Evolutionary conservation across 352 stramenopile species (phyloP).

Genomic region (Globisporangium paddicum): DNA sequence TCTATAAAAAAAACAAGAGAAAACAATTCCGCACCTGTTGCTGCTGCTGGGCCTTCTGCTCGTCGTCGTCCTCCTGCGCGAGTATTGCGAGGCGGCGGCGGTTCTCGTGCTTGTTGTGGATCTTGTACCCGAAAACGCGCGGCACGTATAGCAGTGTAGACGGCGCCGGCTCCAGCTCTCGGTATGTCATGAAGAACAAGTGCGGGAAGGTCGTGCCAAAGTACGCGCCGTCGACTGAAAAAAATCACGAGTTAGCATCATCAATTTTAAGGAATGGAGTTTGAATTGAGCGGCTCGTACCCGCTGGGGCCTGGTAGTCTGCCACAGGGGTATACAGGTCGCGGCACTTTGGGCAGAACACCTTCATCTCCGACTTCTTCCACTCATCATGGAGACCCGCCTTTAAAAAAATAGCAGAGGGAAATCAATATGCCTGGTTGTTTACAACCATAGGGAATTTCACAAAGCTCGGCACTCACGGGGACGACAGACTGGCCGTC

Average conservation of each 20-base stretch:
- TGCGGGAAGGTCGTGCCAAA: constrained; percentile 99
- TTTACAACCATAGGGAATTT: neutral
- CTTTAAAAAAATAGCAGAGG: constrained; percentile 21
- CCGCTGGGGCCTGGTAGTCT: constrained; percentile 80
- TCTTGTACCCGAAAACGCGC: constrained; percentile 91
- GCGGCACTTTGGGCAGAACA: constrained; percentile 88
- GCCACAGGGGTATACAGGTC: constrained; percentile 83
- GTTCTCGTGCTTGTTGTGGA: constrained; percentile 86
- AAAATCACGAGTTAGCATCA: constrained; percentile 6
- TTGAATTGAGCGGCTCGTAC: constrained; percentile 34
- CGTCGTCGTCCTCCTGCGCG: constrained; percentile 76
- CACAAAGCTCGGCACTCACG: constrained; percentile 23
- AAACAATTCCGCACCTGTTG: constrained; percentile 35
- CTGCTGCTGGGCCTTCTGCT: constrained; percentile 49
- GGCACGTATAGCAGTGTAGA: constrained; percentile 87
- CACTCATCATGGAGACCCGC: constrained; percentile 85
- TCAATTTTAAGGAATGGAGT: neutral
- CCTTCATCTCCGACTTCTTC: constrained; percentile 90
- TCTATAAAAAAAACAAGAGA: constrained; percentile 22
- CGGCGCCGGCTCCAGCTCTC: constrained; percentile 82
- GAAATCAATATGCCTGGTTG: neutral
- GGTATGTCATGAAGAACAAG: constrained; percentile 98
- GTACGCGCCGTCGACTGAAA: constrained; percentile 93
- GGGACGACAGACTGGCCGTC: constrained; percentile 81
- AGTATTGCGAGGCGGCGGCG: constrained; percentile 76